phyloP scores from a whole-genome alignment of 495 filamentous ascomycete species.

The Aspergillus mulundensis region DNA sequence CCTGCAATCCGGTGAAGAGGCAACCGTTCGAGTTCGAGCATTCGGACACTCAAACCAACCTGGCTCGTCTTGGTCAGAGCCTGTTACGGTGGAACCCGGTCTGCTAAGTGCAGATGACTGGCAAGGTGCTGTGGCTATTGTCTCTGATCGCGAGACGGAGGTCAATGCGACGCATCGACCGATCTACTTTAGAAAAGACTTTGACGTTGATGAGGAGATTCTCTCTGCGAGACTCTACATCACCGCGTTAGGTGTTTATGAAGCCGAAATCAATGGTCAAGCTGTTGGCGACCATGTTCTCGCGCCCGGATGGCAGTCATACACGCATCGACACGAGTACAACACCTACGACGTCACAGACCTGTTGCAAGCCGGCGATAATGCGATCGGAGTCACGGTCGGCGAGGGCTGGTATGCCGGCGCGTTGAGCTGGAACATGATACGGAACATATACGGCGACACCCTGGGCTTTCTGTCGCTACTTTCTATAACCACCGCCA shows the following conservation, averaged over 20 bases:
- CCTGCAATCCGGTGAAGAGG: conserved; percentile 11
- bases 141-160: neutral
- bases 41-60: neutral
- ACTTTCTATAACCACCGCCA: conserved; percentile 35
- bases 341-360: conserved; percentile 47
- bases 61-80: conserved; percentile 12
- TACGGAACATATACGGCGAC: conserved; percentile 37
- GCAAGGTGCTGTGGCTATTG: conserved; percentile 12
- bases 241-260: neutral
- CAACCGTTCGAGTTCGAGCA: conserved; percentile 10
- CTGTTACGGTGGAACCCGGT: conserved; percentile 10
- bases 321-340: conserved; percentile 42
- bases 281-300: conserved; percentile 4
- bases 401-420: conserved; percentile 52
- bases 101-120: conserved; percentile 6
- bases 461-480: conserved; percentile 37
- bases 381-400: conserved; percentile 42
- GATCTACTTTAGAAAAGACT: conserved; percentile 4
- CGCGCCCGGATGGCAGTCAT: conserved; percentile 46
- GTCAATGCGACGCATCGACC: neutral
- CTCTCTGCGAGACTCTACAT: neutral
- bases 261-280: conserved; percentile 2
- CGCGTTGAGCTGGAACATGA: conserved; percentile 27
- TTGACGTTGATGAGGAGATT: neutral
- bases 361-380: conserved; percentile 28